Evolutionary conservation across 306 rosid genomes (phyloP).

Genomic region (Cucurbita moschata): DNA sequence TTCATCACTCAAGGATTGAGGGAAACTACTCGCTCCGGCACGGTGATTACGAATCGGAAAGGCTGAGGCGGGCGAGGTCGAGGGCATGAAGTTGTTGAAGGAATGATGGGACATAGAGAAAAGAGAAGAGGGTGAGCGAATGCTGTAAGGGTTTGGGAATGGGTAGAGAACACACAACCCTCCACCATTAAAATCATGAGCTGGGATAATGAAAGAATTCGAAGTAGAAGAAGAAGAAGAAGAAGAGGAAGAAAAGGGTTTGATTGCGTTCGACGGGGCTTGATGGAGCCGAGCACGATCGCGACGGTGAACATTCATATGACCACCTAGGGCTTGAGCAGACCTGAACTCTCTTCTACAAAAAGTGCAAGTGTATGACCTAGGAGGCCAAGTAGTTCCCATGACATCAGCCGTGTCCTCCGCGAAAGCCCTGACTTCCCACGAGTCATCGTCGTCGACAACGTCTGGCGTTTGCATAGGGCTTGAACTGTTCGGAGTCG

Average conservation of each 20-base stretch:
- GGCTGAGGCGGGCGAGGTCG: constrained; percentile 9
- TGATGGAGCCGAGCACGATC: constrained; percentile 92
- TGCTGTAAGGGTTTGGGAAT: constrained; percentile 46
- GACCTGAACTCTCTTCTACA: constrained; percentile 79
- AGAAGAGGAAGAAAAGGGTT: background rate
- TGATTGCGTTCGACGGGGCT: constrained; percentile 9
- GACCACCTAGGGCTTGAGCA: constrained; percentile 95
- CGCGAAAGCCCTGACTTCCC: constrained; percentile 86
- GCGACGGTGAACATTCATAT: constrained; percentile 97
- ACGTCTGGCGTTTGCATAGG: constrained; percentile 37
- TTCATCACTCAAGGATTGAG: background rate
- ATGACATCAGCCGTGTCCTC: constrained; percentile 66
- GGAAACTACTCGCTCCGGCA: background rate
- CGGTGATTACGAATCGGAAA: constrained; percentile 1
- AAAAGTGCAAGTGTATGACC: constrained; percentile 79
- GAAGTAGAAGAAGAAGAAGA: background rate
- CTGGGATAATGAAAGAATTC: constrained; percentile 28
- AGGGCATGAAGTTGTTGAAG: constrained; percentile 15
- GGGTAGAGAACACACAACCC: constrained; percentile 62
- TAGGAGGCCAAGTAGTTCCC: constrained; percentile 93
- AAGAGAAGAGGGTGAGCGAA: constrained; percentile 37
- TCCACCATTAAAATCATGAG: constrained; percentile 38
- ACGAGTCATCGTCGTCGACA: constrained; percentile 65
- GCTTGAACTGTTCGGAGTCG: background rate
- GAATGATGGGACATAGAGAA: constrained; percentile 41